These are phyloP conservation scores for Andrographis paniculata DNA, from an alignment of 305 asterid species.

Conservation along the genomic window DNA sequence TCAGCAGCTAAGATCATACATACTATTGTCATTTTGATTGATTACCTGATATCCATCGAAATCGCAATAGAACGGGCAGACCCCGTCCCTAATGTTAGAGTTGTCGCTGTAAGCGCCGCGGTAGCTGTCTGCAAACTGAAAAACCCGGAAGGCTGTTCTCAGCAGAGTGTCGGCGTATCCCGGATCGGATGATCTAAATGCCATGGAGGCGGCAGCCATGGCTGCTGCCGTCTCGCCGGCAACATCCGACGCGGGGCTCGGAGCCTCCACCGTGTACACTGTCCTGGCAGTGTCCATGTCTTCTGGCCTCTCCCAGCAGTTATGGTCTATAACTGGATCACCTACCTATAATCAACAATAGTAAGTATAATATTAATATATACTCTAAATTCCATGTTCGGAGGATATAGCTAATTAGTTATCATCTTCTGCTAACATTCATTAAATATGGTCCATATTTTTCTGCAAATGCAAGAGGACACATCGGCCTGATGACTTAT, in stretches of 20 bases:
- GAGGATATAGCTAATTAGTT: no score
- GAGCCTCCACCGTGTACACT: slow-evolving; percentile 73
- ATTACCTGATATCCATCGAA: slow-evolving; percentile 88
- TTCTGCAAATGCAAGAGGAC: no score
- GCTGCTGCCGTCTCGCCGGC: slow-evolving; percentile 96
- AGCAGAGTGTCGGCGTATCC: slow-evolving; percentile 70
- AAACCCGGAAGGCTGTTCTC: slow-evolving; percentile 50
- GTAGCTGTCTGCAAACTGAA: slow-evolving; percentile 63
- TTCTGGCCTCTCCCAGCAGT: slow-evolving; percentile 98
- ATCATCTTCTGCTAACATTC: no score
- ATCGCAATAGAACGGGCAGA: slow-evolving; percentile 90
- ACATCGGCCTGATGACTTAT: no score
- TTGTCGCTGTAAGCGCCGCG: slow-evolving; percentile 95
- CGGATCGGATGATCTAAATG: slow-evolving; percentile 65
- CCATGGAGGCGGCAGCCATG: slow-evolving; percentile 74
- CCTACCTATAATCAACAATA: slow-evolving; percentile 49
- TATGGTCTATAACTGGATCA: slow-evolving; percentile 79
- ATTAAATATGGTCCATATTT: no score
- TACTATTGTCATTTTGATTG: no score
- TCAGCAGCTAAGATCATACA: no score
- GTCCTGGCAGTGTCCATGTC: slow-evolving; percentile 95
- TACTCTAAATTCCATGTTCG: no score
- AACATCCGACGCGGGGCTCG: slow-evolving; percentile 82
- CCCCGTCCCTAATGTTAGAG: slow-evolving; percentile 50
- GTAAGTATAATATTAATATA: slow-evolving; percentile 1